Base-by-base conservation (phyloP, 164 flowering plant genomes). In the Cinnamomum micranthum region DNA sequence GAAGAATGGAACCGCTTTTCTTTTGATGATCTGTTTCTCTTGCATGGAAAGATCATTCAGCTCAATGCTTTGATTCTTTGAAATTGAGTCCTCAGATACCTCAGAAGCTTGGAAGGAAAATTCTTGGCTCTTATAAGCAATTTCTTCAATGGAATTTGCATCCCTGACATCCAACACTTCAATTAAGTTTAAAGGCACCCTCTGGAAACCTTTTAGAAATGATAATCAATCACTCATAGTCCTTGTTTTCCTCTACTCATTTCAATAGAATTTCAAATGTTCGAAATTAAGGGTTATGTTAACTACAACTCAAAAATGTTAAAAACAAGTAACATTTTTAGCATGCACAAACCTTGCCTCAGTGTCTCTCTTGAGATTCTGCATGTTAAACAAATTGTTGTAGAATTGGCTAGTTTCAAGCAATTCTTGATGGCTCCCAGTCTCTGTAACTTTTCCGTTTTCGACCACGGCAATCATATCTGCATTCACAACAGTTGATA, bases 381-480 rank as follows among this genome's bases (percentile, higher is more conserved):
- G 91, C 89, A 89, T 84, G 81, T 58, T 81, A 71, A 81, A 84
- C 76, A 89, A 75, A 50, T 73, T 83, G 58, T 50, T 31, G 78
- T 91, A 89, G 76, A 88, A 83, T 68, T 73, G 71, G 81, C 83
- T 88, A 64, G 81, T 80, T 20, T 81, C 79, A 27, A 91, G 80
- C 81, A 91, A 79, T 84, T 83, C 82, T 1, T 24, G 59, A 73
- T 89, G 93, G 20, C 82, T 88, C 74, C 92, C 92, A 14, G 80
- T 84, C 73, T 84, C 88, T 71, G 77, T 69, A 31, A 88, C 88
- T 75, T 71, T 73, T 31, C 97, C 97, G 24, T 86, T 81, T 73
- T 92, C 84, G 27, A 92, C 88, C 12, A 90, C 84, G 2, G 80
- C 94, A 71, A 90, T 89, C 55, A 86, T 80, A 74, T 90, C 94